Conservation (phyloP, 495 filamentous ascomycete genomes). For the Neurospora tetrasperma region DNA sequence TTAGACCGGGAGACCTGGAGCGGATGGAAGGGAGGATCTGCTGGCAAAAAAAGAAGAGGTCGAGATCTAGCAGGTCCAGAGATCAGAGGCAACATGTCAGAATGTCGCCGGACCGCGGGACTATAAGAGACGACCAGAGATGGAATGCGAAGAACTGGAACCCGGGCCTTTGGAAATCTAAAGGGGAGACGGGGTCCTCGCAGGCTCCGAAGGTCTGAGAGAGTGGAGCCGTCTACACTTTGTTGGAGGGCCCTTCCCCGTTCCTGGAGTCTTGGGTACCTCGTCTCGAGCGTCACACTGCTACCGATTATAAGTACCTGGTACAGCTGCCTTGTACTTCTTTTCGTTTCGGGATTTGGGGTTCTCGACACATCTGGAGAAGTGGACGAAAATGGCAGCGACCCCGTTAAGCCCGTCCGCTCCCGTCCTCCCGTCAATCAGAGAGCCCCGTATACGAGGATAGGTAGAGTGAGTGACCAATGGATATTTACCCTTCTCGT, state of each 20-base stretch:
- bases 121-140: neutral
- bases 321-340: neutral
- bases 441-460: neutral
- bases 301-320: neutral
- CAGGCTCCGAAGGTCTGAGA: slow-evolving; percentile 11
- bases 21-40: neutral
- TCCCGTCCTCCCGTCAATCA: neutral
- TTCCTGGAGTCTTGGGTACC: neutral
- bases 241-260: neutral
- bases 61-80: neutral
- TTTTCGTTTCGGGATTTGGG: neutral
- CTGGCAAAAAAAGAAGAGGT: neutral
- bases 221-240: neutral
- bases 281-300: neutral
- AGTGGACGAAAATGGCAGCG: neutral
- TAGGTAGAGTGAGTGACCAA: neutral
- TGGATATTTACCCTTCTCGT: neutral
- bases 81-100: neutral
- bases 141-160: neutral
- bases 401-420: neutral
- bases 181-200: slow-evolving; percentile 12
- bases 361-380: neutral
- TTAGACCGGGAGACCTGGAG: neutral
- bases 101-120: neutral
- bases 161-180: neutral